Evolutionary conservation across 495 filamentous ascomycete genomes (phyloP).

Genomic region (Penicillium cataractarum): DNA sequence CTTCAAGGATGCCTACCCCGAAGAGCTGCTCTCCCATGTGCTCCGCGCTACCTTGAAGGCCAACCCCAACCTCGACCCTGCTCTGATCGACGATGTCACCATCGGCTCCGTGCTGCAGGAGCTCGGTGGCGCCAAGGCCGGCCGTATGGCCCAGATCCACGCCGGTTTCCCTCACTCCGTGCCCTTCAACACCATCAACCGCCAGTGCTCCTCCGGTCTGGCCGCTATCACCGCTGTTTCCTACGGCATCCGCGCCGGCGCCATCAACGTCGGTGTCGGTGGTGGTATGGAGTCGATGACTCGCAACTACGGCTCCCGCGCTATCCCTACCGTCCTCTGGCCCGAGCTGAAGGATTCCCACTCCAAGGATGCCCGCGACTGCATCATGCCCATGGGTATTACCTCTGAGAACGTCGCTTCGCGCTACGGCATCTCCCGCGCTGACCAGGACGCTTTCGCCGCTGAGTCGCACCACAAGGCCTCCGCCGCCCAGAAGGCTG

Average conservation of each 20-base stretch:
- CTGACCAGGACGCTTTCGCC: constrained; percentile 83
- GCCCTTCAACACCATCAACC: constrained; percentile 81
- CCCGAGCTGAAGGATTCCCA: constrained; percentile 64
- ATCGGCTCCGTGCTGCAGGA: constrained; percentile 89
- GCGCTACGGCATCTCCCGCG: constrained; percentile 71
- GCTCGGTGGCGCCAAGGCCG: constrained; percentile 88
- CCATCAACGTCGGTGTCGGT: constrained; percentile 78
- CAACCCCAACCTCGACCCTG: constrained; percentile 74
- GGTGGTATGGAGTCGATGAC: constrained; percentile 96
- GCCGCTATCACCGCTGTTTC: constrained; percentile 73
- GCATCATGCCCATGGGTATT: constrained; percentile 91
- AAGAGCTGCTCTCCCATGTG: constrained; percentile 83
- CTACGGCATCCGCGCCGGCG: constrained; percentile 69
- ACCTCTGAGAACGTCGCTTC: constrained; percentile 90
- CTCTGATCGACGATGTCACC: constrained; percentile 74
- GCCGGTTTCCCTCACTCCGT: constrained; percentile 75
- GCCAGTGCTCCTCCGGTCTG: constrained; percentile 80
- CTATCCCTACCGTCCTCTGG: constrained; percentile 84
- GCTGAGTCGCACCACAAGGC: constrained; percentile 74
- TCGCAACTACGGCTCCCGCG: constrained; percentile 78
- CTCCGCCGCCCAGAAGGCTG: constrained; percentile 64
- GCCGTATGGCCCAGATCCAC: constrained; percentile 86
- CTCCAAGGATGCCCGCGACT: constrained; percentile 75
- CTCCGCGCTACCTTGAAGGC: constrained; percentile 77
- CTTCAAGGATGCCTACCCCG: constrained; percentile 87